These are phyloP conservation scores for Scytalidium sp. DNA, from an alignment of 2,329 filamentous ascomycete genomes.

Conservation along the genomic window DNA sequence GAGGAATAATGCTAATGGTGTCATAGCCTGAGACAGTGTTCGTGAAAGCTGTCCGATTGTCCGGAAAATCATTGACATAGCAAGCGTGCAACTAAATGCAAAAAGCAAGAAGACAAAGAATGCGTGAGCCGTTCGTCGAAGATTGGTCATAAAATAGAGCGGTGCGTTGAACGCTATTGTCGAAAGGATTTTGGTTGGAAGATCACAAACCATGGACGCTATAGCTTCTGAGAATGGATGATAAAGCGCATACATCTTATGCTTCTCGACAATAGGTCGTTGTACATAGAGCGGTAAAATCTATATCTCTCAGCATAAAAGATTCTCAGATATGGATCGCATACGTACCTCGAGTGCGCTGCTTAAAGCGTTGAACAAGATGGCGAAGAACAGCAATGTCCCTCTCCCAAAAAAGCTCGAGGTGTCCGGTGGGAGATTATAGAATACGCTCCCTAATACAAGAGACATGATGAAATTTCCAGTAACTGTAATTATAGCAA, in stretches of 20 bases:
- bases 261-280: conserved; percentile 89
- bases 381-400: conserved; percentile 62
- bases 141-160: conserved; percentile 83
- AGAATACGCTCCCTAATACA: conserved; percentile 61
- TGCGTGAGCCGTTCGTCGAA: conserved; percentile 57
- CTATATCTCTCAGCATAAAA: too few relatives aligned
- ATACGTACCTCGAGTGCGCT: conserved; percentile 50
- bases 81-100: conserved; percentile 19
- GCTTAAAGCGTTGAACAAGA: conserved; percentile 61
- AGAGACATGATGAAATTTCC: conserved; percentile 48
- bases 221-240: conserved; percentile 90
- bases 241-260: conserved; percentile 81
- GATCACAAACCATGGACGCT: conserved; percentile 79
- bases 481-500: conserved; percentile 51
- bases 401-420: conserved; percentile 57
- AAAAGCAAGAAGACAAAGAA: conserved; percentile 72
- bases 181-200: conserved; percentile 78
- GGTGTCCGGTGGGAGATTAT: conserved; percentile 49
- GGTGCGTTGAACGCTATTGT: conserved; percentile 73
- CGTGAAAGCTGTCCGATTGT: conserved; percentile 71
- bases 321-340: too few relatives aligned
- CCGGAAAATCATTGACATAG: conserved; percentile 81
- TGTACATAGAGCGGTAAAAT: conserved; percentile 66
- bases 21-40: conserved; percentile 62
- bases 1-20: conserved; percentile 51